Conservation (phyloP, 495 filamentous ascomycete species). For the Bacidia gigantensis region DNA sequence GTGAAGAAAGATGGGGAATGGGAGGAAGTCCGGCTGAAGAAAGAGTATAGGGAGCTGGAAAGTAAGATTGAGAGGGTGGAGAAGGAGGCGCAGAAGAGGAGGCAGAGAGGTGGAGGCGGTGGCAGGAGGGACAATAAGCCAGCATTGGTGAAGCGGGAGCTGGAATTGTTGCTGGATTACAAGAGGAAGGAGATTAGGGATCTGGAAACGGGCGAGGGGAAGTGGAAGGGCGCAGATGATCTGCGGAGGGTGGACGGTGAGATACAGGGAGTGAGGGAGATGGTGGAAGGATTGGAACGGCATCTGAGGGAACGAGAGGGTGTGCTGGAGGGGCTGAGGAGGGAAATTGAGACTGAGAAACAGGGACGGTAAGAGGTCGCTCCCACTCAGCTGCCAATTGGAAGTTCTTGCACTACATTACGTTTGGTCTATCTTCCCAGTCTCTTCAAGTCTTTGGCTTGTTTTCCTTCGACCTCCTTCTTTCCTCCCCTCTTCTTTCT, state of each 20-base stretch:
- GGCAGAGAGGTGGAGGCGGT: slow-evolving; percentile 24
- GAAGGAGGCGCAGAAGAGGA: slow-evolving; percentile 38
- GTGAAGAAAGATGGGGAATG: slow-evolving; percentile 72
- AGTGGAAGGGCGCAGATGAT: slow-evolving; percentile 32
- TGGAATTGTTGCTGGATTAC: slow-evolving; percentile 67
- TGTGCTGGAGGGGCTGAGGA: slow-evolving; percentile 29
- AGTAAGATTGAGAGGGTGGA: slow-evolving; percentile 67
- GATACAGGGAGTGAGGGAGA: slow-evolving; percentile 34
- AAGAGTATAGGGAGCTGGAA: slow-evolving; percentile 79
- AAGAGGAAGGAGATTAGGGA: slow-evolving; percentile 37
- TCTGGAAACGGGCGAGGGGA: slow-evolving; percentile 31
- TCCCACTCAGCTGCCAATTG: too few species aligned
- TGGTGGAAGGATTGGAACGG: slow-evolving; percentile 39
- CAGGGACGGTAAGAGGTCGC: slow-evolving; percentile 29
- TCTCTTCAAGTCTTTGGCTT: too few species aligned
- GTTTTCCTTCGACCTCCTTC: too few species aligned
- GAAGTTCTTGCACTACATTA: too few species aligned
- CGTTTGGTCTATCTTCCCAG: too few species aligned
- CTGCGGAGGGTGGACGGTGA: slow-evolving; percentile 37
- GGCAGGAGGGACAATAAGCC: slow-evolving; percentile 45
- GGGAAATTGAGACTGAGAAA: slow-evolving; percentile 36
- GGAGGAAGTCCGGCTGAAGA: slow-evolving; percentile 92
- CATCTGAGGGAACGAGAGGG: slow-evolving; percentile 34
- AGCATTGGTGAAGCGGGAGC: slow-evolving; percentile 80
- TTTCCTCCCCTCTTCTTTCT: too few species aligned